phyloP scores from a whole-genome alignment of 768 basidiomycete species.

The Suillus sp. region DNA sequence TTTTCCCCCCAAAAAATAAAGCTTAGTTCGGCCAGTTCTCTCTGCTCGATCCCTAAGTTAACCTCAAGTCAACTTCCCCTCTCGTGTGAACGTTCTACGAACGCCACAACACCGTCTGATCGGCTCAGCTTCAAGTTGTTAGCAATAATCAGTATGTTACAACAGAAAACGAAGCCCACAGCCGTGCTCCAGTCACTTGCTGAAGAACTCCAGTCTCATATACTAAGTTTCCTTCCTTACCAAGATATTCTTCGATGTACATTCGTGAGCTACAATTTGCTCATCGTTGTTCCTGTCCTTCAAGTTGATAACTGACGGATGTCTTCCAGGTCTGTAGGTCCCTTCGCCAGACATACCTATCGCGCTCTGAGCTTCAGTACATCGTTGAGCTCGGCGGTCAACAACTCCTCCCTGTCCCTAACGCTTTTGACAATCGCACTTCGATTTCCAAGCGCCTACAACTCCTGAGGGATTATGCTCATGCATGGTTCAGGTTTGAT shows the following conservation, averaged over 20 bases:
- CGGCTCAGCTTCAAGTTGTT: neutral
- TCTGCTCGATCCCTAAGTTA: no score
- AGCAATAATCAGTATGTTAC: neutral
- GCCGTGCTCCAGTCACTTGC: neutral
- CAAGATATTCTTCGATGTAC: slow-evolving; percentile 3
- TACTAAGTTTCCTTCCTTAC: neutral
- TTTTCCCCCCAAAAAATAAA: no score
- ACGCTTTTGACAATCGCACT: neutral
- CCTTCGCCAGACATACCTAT: neutral
- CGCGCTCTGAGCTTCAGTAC: slow-evolving; percentile 1
- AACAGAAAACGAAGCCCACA: neutral
- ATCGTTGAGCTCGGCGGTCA: slow-evolving; percentile 3
- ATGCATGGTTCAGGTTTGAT: neutral
- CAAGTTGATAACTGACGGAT: neutral
- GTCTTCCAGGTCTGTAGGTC: neutral
- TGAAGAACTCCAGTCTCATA: neutral
- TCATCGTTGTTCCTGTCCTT: neutral
- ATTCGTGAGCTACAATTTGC: neutral
- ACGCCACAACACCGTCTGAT: neutral
- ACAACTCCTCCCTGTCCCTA: neutral
- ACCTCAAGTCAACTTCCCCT: no score
- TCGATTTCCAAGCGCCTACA: neutral
- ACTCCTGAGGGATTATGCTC: neutral
- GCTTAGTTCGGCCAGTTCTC: no score
- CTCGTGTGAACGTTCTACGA: no score